phyloP scores from a whole-genome alignment of 768 basidiomycete species.

The Phylloporus scabripes region DNA sequence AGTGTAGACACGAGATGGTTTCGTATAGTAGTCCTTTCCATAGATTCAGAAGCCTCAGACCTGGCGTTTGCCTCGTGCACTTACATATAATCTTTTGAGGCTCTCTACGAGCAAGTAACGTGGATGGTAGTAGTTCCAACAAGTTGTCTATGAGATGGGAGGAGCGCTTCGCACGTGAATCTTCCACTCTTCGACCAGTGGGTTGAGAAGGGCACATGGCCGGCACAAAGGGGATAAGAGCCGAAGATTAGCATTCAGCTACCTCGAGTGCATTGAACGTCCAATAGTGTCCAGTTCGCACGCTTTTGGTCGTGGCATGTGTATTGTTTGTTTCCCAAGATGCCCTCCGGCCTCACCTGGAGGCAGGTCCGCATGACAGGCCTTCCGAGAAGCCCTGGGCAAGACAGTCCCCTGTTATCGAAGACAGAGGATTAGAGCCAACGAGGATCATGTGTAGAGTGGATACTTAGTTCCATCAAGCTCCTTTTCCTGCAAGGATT shows the following conservation, averaged over 20 bases:
- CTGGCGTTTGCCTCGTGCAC: conserved; percentile 4
- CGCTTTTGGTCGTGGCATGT: too few relatives aligned
- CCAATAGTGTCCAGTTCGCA: too few relatives aligned
- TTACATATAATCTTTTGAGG: conserved; percentile 78
- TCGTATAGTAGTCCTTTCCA: conserved; percentile 58
- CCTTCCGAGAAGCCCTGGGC: too few relatives aligned
- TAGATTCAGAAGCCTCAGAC: conserved; percentile 6
- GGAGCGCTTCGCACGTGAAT: conserved; percentile 74
- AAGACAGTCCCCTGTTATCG: too few relatives aligned
- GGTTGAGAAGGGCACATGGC: conserved; percentile 77
- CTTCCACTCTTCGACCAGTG: conserved; percentile 63
- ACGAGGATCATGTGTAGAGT: too few relatives aligned
- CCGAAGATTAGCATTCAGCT: conserved; percentile 59
- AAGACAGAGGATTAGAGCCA: too few relatives aligned
- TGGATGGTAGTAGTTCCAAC: conserved; percentile 61
- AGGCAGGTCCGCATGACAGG: too few relatives aligned
- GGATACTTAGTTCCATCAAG: too few relatives aligned
- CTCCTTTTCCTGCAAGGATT: too few relatives aligned
- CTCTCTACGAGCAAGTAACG: conserved; percentile 67
- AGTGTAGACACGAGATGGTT: conserved; percentile 48
- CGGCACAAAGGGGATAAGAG: conserved; percentile 80
- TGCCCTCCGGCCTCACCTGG: too few relatives aligned
- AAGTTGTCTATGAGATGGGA: conserved; percentile 60
- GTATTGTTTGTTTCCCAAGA: too few relatives aligned
- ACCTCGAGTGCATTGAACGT: too few relatives aligned